Conservation (phyloP, 2,329 filamentous ascomycete species). For the Ambrosiella cleistominuta region DNA sequence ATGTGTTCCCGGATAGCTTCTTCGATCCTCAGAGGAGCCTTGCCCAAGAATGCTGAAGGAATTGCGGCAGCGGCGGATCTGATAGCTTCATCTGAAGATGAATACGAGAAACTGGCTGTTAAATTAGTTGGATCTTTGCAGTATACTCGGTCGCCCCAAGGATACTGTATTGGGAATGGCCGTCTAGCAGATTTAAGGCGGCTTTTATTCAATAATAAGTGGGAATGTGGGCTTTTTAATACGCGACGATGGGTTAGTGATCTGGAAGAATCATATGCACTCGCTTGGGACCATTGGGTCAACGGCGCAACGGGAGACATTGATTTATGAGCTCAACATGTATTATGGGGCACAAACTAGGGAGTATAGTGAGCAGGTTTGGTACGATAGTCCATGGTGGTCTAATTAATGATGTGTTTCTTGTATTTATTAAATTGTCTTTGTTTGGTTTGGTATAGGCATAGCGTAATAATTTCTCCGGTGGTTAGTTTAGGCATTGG, state of each 20-base stretch:
- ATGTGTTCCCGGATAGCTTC: slow-evolving; percentile 99
- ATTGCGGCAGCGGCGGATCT: slow-evolving; percentile 52
- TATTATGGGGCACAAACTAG: not conserved
- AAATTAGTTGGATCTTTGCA: slow-evolving; percentile 44
- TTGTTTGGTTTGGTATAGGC: not conserved
- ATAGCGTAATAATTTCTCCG: not conserved
- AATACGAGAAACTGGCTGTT: slow-evolving; percentile 69
- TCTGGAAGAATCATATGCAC: slow-evolving; percentile 72
- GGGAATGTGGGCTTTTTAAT: slow-evolving; percentile 77
- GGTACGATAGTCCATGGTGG: too few species aligned
- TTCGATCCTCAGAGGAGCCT: slow-evolving; percentile 75
- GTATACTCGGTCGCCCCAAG: slow-evolving; percentile 32
- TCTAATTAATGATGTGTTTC: not conserved
- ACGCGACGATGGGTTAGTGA: slow-evolving; percentile 82
- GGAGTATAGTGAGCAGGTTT: too few species aligned
- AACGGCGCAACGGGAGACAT: slow-evolving; percentile 80
- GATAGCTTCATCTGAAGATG: slow-evolving; percentile 57
- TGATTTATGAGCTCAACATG: slow-evolving; percentile 39
- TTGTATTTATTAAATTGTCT: not conserved
- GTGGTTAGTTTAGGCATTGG: too few species aligned
- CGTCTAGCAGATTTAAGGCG: slow-evolving; percentile 62
- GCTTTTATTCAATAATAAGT: slow-evolving; percentile 67
- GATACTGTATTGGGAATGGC: slow-evolving; percentile 41
- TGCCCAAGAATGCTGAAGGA: slow-evolving; percentile 57
- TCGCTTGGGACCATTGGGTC: slow-evolving; percentile 81